These are phyloP conservation scores for Pterulicium gracile DNA, from an alignment of 1,284 basidiomycete genomes.

Conservation along the genomic window DNA sequence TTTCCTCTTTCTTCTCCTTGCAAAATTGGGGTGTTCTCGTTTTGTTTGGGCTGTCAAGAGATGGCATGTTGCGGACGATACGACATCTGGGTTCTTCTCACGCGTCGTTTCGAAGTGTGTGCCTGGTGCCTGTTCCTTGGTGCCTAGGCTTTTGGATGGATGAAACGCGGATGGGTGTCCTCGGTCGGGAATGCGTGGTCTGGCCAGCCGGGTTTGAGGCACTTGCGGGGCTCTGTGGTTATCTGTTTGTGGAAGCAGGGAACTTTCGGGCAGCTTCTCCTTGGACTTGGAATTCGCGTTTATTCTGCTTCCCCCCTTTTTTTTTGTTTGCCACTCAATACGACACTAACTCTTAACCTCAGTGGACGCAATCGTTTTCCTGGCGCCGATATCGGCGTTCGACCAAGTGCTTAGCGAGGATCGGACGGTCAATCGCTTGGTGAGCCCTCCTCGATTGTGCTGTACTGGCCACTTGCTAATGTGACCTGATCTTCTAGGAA, in stretches of 20 bases:
- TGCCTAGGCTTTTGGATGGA: no score
- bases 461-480: constrained; percentile 7
- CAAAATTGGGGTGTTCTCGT: no score
- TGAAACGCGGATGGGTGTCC: no score
- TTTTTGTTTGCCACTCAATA: constrained; percentile 6
- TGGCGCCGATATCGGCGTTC: constrained; percentile 71
- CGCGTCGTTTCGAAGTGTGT: no score
- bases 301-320: constrained; percentile 1
- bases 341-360: constrained; percentile 2
- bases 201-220: no score
- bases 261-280: background rate
- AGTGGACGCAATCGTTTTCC: constrained; percentile 73
- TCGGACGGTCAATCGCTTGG: constrained; percentile 57
- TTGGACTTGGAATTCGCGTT: background rate
- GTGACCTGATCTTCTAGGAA: constrained; percentile 34
- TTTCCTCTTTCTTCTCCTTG: background rate
- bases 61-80: no score
- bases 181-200: no score
- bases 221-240: no score
- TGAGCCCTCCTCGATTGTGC: constrained; percentile 21
- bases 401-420: constrained; percentile 70
- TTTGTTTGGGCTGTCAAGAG: no score
- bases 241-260: background rate
- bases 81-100: no score
- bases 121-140: no score